Percentiles rank a stretch among this genome's conserved stretches.
Conservation (phyloP, 202 grass and related monocot species). For the Zizania palustris region DNA sequence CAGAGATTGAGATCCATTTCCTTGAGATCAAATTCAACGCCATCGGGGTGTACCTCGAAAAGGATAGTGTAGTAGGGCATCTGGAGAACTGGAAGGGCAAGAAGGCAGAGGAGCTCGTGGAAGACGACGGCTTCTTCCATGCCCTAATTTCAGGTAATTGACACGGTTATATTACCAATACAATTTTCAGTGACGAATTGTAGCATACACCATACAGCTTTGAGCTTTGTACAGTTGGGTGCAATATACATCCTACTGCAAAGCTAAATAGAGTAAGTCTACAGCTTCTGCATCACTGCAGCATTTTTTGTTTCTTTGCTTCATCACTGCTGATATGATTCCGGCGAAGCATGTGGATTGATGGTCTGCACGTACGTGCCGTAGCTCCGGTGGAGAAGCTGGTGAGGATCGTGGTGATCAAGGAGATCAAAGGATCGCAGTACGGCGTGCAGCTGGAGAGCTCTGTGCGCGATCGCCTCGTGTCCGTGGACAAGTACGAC, state of each 20-base stretch:
- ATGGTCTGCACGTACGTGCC: not conserved
- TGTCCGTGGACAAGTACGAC: conserved; percentile 60
- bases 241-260: not conserved
- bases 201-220: too few relatives aligned
- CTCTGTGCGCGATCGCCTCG: conserved; percentile 68
- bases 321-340: not conserved
- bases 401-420: conserved; percentile 76
- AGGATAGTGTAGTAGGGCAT: conserved; percentile 12
- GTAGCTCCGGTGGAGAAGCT: conserved; percentile 68
- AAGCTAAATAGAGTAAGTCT: not conserved
- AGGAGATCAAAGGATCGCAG: conserved; percentile 92
- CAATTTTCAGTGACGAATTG: too few relatives aligned
- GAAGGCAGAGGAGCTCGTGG: conserved; percentile 36
- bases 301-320: not conserved
- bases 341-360: not conserved
- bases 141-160: conserved; percentile 58
- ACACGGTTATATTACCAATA: not conserved
- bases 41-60: conserved; percentile 75
- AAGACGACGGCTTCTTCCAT: conserved; percentile 65
- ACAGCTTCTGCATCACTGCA: too few relatives aligned
- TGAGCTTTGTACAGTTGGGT: not conserved
- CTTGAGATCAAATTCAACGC: conserved; percentile 94
- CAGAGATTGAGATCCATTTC: conserved; percentile 94
- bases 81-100: conserved; percentile 65
- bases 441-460: conserved; percentile 96